Evolutionary conservation across 2,329 filamentous ascomycete species (phyloP).

Genomic region (Ceratocystis variospora): DNA sequence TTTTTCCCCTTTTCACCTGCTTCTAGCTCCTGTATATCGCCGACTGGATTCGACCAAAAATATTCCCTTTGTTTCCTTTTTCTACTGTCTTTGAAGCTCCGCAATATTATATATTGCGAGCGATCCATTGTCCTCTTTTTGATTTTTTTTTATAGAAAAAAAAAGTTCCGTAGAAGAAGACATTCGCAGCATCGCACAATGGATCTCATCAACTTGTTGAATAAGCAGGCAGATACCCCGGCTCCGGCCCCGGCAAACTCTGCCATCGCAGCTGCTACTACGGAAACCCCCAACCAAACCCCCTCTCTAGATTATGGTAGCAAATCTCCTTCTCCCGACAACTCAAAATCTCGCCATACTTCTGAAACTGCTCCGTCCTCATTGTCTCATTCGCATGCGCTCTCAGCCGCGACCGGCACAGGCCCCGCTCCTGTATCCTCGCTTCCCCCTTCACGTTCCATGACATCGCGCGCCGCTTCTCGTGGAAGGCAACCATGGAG

Average conservation of each 20-base stretch:
- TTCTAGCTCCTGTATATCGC: background rate
- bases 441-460: slow-evolving; percentile 11
- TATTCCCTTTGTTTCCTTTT: slow-evolving; percentile 1
- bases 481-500: slow-evolving; percentile 34
- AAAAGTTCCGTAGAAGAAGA: slow-evolving; percentile 9
- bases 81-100: background rate
- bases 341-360: slow-evolving; percentile 15
- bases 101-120: background rate
- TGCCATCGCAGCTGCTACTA: background rate
- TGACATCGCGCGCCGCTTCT: slow-evolving; percentile 23
- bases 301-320: slow-evolving; percentile 17
- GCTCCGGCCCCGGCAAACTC: background rate
- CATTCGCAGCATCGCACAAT: background rate
- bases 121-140: background rate
- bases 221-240: slow-evolving; percentile 14
- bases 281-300: slow-evolving; percentile 15
- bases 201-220: slow-evolving; percentile 18
- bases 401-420: slow-evolving; percentile 7
- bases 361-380: slow-evolving; percentile 16
- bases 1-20: background rate
- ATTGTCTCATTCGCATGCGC: background rate
- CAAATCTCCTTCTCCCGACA: slow-evolving; percentile 27
- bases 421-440: slow-evolving; percentile 4
- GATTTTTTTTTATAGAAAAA: slow-evolving; percentile 1
- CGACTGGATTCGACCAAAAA: slow-evolving; percentile 17